Evolutionary conservation across 23 red algal species (phyloP), one percentile per base, ranked within the genome.

Genomic region (Pyropia yezoensis): DNA sequence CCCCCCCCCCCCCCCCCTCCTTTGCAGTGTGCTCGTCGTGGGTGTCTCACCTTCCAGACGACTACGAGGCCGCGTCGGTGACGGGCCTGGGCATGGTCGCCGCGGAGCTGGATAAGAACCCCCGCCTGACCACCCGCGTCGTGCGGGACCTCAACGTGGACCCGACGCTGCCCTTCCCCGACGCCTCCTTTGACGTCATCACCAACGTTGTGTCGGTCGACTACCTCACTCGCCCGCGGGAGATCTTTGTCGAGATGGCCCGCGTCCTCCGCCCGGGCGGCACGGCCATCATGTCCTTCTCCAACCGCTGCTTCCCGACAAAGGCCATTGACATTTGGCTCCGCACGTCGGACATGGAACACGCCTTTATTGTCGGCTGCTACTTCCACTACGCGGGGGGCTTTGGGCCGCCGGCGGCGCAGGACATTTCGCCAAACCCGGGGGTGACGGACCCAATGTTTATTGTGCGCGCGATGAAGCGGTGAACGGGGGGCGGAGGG

Each of bases 311-410:
- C 69, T 98, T 98, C 61, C 81, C 85, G 32, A 85, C 79, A 15
- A 91, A 98, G 73, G 94, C 71, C 1, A 79, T 90, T 29, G 72
- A 85, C 57, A 75, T 91, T 11, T 98, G 94, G 94, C 67, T 73
- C 25, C 39, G 71, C 33, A 91, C 78, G 17, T 64, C 62, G 23
- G 94, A 98, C 70, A 27, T 87, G 45, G 94, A 98, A 52, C 94
- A 87, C 51, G 85, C 83, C 50, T 91, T 87, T 55, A 88, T 91
- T 32, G 85, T 98, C 3, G 94, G 94, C 11, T 88, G 84, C 65
- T 98, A 83, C 77, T 98, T 98, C 59, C 86, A 91, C 72, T 98
- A 82, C 78, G 70, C 79, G 59, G 77, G 83, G 33, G 81, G 53
- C 11, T 89, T 83, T 68, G 73, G 80, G 52, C 57, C 71, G 21